A percentile compares a stretch with the other conserved stretches of the same genome.
Evolutionary conservation across 768 basidiomycete genomes (phyloP).

Genomic region (Agrocybe praecox): DNA sequence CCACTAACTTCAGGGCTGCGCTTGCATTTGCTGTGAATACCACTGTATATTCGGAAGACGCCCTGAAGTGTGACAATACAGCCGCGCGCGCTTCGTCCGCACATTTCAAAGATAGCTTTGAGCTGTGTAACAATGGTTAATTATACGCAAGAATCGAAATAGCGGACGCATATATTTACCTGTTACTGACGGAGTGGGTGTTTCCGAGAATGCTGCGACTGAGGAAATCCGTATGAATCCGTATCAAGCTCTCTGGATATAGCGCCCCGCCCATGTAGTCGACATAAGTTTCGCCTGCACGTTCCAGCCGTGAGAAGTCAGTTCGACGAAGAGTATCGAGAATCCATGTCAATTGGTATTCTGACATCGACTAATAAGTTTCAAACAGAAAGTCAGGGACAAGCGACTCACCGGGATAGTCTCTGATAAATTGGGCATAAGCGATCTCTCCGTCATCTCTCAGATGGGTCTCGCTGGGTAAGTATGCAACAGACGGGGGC

Average conservation of each 20-base stretch:
- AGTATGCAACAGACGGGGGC: conserved; percentile 22
- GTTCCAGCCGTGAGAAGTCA: conserved; percentile 63
- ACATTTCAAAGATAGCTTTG: conserved; percentile 65
- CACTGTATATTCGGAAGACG: conserved; percentile 76
- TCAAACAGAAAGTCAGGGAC: neutral
- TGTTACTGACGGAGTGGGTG: conserved; percentile 82
- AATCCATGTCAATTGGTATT: conserved; percentile 72
- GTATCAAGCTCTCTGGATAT: conserved; percentile 78
- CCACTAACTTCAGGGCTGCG: conserved; percentile 78
- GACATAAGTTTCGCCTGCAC: conserved; percentile 72
- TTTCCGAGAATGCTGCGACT: conserved; percentile 72
- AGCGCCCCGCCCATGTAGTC: conserved; percentile 88
- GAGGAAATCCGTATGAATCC: conserved; percentile 71
- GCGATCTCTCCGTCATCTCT: conserved; percentile 37
- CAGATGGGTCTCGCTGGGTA: conserved; percentile 27
- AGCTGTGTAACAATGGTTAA: conserved; percentile 43
- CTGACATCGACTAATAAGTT: conserved; percentile 23
- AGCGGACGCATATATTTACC: conserved; percentile 50
- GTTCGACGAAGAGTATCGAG: conserved; percentile 66
- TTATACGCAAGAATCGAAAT: neutral
- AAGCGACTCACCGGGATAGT: conserved; percentile 34
- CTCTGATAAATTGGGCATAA: conserved; percentile 51
- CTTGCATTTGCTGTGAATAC: conserved; percentile 84
- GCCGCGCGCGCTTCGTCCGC: conserved; percentile 71
- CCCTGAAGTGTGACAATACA: conserved; percentile 77